Evolutionary conservation across 2,329 filamentous ascomycete genomes (phyloP), one percentile per base, ranked within the genome.

Genomic region (Phialemonium atrogriseum): DNA sequence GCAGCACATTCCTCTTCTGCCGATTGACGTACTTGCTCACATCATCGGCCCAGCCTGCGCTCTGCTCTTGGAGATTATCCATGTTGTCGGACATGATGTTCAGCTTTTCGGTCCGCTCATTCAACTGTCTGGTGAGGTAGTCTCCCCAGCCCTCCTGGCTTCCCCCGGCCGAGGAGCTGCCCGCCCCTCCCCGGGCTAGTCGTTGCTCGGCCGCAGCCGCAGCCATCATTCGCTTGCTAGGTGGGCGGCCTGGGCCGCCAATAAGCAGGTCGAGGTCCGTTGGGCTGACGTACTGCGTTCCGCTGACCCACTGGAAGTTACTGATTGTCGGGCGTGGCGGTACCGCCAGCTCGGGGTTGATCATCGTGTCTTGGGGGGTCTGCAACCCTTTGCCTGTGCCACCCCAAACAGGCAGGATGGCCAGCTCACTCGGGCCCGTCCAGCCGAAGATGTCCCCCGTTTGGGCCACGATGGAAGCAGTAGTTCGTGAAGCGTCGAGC

Each of bases 251-350:
- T 2, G 87, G 80, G 0, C 89, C 89, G 30, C 89, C 86, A 37
- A 98, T 91, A 2, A 98, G 65, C 3, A 94, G 60, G 49, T 96
- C 91, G 49, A 98, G 77, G 48, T 98, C 91, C 2, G 79, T 69
- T 0, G 85, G 81, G 2, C 85, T 86, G 27, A 98, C 73, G 46
- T 93, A 83, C 56, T 95, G 89, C 2, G 89, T 96, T 4, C 91
- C 91, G 0, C 87, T 83, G 32, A 98, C 86, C 91, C 91, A 98
- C 58, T 96, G 87, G 22, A 98, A 59, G 48, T 93, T 94, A 13
- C 84, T 93, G 38, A 98, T 98, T 0, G 87, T 94, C 1, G 91
- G 91, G 3, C 91, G 77, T 10, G 85, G 70, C 2, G 88, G 89
- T 14, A 83, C 70, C 11, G 72, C 51, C 1, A 84, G 71, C 36